Evolutionary conservation across 495 filamentous ascomycete genomes (phyloP), one percentile per base, ranked within the genome.

Genomic region (Pyronema omphalodes): DNA sequence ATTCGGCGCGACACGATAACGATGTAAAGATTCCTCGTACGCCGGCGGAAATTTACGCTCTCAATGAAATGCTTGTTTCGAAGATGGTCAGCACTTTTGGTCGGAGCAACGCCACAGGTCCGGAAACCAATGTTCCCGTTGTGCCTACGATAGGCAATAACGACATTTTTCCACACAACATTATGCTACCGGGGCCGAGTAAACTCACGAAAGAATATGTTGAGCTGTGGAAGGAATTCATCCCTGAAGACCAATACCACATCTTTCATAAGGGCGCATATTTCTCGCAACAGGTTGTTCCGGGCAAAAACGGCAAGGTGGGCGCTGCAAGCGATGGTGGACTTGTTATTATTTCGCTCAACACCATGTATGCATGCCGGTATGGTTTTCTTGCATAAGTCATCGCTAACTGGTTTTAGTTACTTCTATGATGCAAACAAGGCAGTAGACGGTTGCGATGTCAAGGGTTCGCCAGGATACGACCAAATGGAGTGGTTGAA

Each of bases 131-230:
- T 14, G 77, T 98, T 19, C 91, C 93, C 9, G 77, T 96, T 11
- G 71, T 99, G 1, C 87, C 91, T 3, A 94, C 81, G 0, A 79
- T 94, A 52, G 91, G 91, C 9, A 99, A 99, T 67, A 99, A 99
- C 68, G 91, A 99, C 57, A 83, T 99, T 51, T 79, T 94, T 58
- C 91, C 91, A 1, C 91, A 99, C 69, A 99, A 99, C 59, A 94
- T 96, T 62, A 77, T 99, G 62, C 69, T 78, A 46, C 68, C 76
- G 6, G 91, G 89, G 2, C 89, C 91, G 6, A 94, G 94, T 62
- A 71, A 73, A 29, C 91, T 88, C 77, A 83, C 93, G 0, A 76
- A 76, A 57, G 70, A 71, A 14, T 94, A 84, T 58, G 67, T 73
- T 4, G 69, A 82, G 18, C 71, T 94, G 0, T 99, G 91, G 91